Conservation (phyloP, 75 land plant species). For the Ceratopteris richardii region DNA sequence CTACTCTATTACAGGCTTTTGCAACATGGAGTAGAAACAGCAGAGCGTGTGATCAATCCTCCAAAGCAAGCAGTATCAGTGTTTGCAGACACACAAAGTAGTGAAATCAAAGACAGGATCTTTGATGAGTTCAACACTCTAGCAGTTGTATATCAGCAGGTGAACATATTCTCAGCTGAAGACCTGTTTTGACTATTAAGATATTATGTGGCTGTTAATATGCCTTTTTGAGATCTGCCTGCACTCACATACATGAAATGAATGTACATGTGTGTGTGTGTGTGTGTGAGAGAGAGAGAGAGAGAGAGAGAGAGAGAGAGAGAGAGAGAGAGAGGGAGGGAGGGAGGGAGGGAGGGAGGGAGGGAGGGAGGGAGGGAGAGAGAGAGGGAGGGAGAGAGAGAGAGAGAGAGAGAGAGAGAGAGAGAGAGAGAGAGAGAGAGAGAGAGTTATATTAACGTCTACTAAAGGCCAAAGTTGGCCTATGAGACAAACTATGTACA, state of each 20-base stretch:
- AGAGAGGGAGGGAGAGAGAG: too few species aligned
- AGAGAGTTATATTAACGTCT: too few species aligned
- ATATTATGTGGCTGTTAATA: not conserved
- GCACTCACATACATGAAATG: not conserved
- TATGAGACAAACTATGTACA: too few species aligned
- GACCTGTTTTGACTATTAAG: not conserved
- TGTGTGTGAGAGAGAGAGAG: too few species aligned
- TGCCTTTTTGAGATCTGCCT: not conserved
- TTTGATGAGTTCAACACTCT: slow-evolving; percentile 98
- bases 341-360: too few species aligned
- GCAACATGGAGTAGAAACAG: slow-evolving; percentile 67
- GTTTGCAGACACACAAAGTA: slow-evolving; percentile 94
- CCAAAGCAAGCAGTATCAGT: slow-evolving; percentile 99
- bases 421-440: too few species aligned
- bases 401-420: too few species aligned
- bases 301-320: too few species aligned
- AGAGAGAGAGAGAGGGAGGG: too few species aligned
- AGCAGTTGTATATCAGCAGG: slow-evolving; percentile 91
- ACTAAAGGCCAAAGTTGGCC: too few species aligned
- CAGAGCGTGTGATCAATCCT: slow-evolving; percentile 92
- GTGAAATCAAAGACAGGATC: slow-evolving; percentile 92
- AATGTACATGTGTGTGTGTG: too few species aligned
- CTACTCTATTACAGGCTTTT: slow-evolving; percentile 92
- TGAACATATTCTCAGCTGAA: slow-evolving; percentile 19
- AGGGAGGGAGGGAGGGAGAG: too few species aligned